Evolutionary conservation across 805 yeast genomes (phyloP).

Genomic region (Lipomyces sp.): DNA sequence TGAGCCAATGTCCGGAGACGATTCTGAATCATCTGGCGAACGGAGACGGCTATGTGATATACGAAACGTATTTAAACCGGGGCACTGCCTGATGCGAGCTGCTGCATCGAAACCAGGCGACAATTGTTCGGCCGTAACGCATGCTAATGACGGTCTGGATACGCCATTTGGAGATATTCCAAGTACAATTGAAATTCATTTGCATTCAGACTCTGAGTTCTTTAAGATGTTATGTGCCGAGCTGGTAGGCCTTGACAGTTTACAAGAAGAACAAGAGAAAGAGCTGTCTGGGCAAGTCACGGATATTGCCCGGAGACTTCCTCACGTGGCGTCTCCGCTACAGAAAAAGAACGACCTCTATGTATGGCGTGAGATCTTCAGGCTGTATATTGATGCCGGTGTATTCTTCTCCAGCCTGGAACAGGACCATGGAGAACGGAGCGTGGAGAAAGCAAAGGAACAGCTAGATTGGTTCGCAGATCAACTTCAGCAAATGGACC

Average conservation of each 20-base stretch:
- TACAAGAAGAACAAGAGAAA: slow-evolving; percentile 51
- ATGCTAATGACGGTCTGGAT: background rate
- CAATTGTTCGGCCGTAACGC: background rate
- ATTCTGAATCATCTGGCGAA: background rate
- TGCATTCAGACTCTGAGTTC: slow-evolving; percentile 63
- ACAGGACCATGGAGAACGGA: slow-evolving; percentile 52
- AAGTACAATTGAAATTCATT: slow-evolving; percentile 47
- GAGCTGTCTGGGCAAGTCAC: slow-evolving; percentile 53
- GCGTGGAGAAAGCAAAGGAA: slow-evolving; percentile 53
- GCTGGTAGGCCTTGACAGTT: slow-evolving; percentile 54
- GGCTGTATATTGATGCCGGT: slow-evolving; percentile 66
- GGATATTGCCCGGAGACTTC: slow-evolving; percentile 49
- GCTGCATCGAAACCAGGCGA: background rate
- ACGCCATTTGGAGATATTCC: slow-evolving; percentile 5
- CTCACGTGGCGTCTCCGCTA: slow-evolving; percentile 50
- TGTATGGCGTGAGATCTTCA: slow-evolving; percentile 72
- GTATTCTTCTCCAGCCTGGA: slow-evolving; percentile 64
- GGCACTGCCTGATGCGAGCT: background rate
- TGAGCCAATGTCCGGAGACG: background rate
- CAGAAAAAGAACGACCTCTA: slow-evolving; percentile 58
- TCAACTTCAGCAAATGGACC: slow-evolving; percentile 49
- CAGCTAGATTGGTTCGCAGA: slow-evolving; percentile 52
- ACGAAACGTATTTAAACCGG: background rate
- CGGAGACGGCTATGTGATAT: background rate
- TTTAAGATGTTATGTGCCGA: slow-evolving; percentile 63